A percentile compares a stretch with the other conserved stretches of the same genome.
Evolutionary conservation across 2,329 filamentous ascomycete genomes (phyloP).

Genomic region (Dothideomycetes sp.): DNA sequence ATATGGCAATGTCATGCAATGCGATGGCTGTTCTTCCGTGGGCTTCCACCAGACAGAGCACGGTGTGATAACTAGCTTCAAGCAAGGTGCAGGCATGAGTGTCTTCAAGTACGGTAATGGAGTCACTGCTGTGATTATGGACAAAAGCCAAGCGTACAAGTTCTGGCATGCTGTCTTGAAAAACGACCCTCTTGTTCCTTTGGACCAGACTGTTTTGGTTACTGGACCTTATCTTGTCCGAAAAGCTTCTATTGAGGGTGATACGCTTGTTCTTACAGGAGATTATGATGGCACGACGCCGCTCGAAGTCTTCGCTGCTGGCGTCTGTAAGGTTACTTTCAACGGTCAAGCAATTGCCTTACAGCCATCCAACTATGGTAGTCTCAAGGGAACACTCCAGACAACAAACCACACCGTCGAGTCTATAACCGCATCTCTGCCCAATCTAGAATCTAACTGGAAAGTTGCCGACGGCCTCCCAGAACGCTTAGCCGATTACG

Average conservation of each 20-base stretch:
- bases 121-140: constrained; percentile 44
- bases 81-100: constrained; percentile 18
- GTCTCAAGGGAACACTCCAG: constrained; percentile 26
- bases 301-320: constrained; percentile 31
- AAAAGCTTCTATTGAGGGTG: constrained; percentile 28
- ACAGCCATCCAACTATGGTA: constrained; percentile 27
- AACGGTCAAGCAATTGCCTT: constrained; percentile 29
- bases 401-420: constrained; percentile 17
- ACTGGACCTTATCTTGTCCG: constrained; percentile 35
- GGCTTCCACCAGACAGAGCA: constrained; percentile 28
- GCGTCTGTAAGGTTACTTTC: constrained; percentile 30
- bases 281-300: constrained; percentile 29
- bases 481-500: constrained; percentile 37
- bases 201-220: constrained; percentile 27
- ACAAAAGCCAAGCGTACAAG: constrained; percentile 45
- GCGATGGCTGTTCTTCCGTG: constrained; percentile 34
- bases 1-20: constrained; percentile 16
- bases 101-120: constrained; percentile 43
- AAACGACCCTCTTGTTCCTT: constrained; percentile 35
- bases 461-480: constrained; percentile 42
- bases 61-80: constrained; percentile 25
- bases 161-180: constrained; percentile 47
- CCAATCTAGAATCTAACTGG: constrained; percentile 37
- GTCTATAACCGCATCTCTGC: constrained; percentile 26
- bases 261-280: constrained; percentile 25